Base-by-base conservation (phyloP, 345 rosid genomes). In the Corchorus capsularis region DNA sequence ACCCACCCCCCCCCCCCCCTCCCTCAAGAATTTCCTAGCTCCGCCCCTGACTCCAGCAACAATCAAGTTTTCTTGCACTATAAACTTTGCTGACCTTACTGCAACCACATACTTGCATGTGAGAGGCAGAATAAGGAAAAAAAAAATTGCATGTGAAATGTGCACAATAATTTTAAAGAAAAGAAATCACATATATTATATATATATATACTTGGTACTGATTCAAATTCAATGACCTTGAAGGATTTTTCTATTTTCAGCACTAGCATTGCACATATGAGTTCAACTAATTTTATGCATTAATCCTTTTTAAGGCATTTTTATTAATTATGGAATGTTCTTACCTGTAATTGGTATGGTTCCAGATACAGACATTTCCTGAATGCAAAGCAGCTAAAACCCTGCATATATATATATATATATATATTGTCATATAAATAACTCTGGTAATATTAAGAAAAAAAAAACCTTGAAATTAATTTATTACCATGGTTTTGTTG, bases 1-100 rank as follows among this genome's bases (percentile, higher is more conserved):
- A n/a, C n/a, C n/a, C n/a, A n/a, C n/a, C n/a, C n/a, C n/a, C n/a
- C n/a, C n/a, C n/a, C n/a, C n/a, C n/a, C n/a, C n/a, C n/a, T n/a
- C n/a, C n/a, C n/a, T n/a, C n/a, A n/a, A n/a, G n/a, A n/a, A n/a
- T n/a, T n/a, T n/a, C n/a, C n/a, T n/a, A n/a, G n/a, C n/a, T n/a
- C n/a, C n/a, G n/a, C n/a, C n/a, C n/a, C n/a, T n/a, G n/a, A n/a
- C 92, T 77, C 91, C 97, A 68, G 91, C 92, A 45, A 91, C 95
- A 78, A 91, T 90, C 95, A 92, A 91, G 43, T 75, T 66, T 66
- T 75, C 59, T 3, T 68, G 17, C 11, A 11, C 69, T 32, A 74
- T 6, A 47, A 74, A 74, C 77, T 74, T 74, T 19, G 77, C 77
- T 17, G 60, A 61, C 46, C 77, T 62, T 62, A 49, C 77, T 74